These are phyloP conservation scores for Camelina laxa DNA, from an alignment of 345 rosid genomes.

Conservation along the genomic window DNA sequence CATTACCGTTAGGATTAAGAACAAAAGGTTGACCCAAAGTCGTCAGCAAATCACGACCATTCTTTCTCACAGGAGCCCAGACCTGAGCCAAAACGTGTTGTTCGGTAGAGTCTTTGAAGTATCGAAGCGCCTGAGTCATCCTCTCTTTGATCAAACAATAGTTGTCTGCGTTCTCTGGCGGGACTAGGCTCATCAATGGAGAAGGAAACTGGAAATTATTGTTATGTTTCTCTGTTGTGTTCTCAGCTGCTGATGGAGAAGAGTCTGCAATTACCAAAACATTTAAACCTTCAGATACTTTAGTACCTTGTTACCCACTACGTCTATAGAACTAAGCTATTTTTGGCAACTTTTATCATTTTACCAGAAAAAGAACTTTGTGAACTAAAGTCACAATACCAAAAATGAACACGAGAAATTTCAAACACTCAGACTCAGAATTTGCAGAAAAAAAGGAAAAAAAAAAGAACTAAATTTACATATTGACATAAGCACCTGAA, in stretches of 20 bases:
- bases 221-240: slow-evolving; percentile 48
- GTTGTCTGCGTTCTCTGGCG: slow-evolving; percentile 62
- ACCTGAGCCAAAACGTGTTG: slow-evolving; percentile 90
- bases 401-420: background rate
- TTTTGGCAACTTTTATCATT: slow-evolving; percentile 15
- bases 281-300: slow-evolving; percentile 12
- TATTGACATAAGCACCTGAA: slow-evolving; percentile 11
- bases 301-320: background rate
- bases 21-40: slow-evolving; percentile 96
- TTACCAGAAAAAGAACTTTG: background rate
- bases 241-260: slow-evolving; percentile 51
- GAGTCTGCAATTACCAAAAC: slow-evolving; percentile 48
- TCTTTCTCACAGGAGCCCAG: slow-evolving; percentile 84
- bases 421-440: slow-evolving; percentile 5
- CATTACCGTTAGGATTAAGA: slow-evolving; percentile 71
- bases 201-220: slow-evolving; percentile 53
- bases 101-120: slow-evolving; percentile 86
- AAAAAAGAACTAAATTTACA: background rate
- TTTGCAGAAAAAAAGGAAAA: background rate
- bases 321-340: slow-evolving; percentile 11
- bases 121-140: slow-evolving; percentile 82
- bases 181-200: slow-evolving; percentile 60
- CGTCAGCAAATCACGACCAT: slow-evolving; percentile 65
- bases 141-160: slow-evolving; percentile 78
- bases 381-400: background rate